Percentiles rank a stretch among this genome's conserved stretches.
phyloP scores from a whole-genome alignment of 140 eudicot genomes.

The Erigeron philadelphicus region DNA sequence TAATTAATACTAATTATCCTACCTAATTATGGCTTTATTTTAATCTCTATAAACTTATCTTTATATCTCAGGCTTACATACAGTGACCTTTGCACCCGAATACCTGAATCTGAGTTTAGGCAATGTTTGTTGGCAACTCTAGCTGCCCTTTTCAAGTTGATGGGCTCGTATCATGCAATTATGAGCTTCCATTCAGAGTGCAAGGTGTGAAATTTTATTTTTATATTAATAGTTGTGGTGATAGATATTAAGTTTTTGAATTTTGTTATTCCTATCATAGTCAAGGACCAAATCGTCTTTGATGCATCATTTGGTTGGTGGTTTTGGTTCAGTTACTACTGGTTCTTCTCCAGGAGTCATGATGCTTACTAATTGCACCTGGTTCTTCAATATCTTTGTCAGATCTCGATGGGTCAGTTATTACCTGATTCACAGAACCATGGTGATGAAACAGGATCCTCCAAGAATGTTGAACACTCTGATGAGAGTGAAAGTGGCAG shows the following conservation, averaged over 20 bases:
- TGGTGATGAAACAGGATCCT: conserved; percentile 27
- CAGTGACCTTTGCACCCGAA: conserved; percentile 85
- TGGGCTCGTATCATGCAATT: conserved; percentile 79
- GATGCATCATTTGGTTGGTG: not conserved
- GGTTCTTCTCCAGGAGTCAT: not conserved
- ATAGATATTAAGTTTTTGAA: conserved; percentile 8
- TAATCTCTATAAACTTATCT: conserved; percentile 15
- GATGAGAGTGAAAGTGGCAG: conserved; percentile 33
- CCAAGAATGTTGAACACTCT: conserved; percentile 30
- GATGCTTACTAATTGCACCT: conserved; percentile 2
- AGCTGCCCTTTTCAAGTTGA: conserved; percentile 70
- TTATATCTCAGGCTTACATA: conserved; percentile 72
- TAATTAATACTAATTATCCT: conserved; percentile 15
- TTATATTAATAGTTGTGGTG: conserved; percentile 17
- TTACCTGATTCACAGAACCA: conserved; percentile 37
- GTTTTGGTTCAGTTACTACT: not conserved
- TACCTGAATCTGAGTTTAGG: conserved; percentile 94
- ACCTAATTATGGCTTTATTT: not conserved
- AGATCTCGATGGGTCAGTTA: conserved; percentile 34
- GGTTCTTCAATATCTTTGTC: conserved; percentile 26
- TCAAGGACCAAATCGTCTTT: not conserved
- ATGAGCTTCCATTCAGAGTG: conserved; percentile 75
- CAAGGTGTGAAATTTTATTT: conserved; percentile 36
- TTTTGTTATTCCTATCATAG: not conserved
- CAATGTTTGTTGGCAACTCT: conserved; percentile 72